phyloP scores from a whole-genome alignment of 1,284 basidiomycete species.

The Ceratobasidium sp. region DNA sequence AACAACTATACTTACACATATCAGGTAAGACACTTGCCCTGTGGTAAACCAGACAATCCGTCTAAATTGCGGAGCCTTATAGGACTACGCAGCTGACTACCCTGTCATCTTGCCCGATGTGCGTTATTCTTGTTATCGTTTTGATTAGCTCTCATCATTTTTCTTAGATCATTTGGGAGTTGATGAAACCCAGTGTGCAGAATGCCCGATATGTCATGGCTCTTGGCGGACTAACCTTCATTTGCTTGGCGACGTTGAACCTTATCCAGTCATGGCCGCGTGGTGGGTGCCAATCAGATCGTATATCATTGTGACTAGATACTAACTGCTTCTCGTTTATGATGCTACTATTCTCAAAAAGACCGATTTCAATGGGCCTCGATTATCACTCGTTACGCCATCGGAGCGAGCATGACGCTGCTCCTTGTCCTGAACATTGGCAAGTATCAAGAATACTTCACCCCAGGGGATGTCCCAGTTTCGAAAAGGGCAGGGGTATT shows the following conservation, averaged over 20 bases:
- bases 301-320: no score
- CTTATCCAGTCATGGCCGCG: constrained; percentile 41
- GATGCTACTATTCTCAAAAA: not conserved
- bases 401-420: constrained; percentile 33
- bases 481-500: not conserved
- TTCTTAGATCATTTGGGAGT: constrained; percentile 8
- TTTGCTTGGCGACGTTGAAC: constrained; percentile 37
- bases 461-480: not conserved
- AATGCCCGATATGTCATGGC: constrained; percentile 40
- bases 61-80: no score
- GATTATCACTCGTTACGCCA: constrained; percentile 30
- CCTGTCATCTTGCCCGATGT: no score
- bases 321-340: not conserved
- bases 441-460: constrained; percentile 21
- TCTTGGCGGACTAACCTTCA: constrained; percentile 33
- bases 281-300: not conserved
- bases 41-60: no score
- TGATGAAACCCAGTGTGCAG: constrained; percentile 24
- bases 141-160: not conserved
- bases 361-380: constrained; percentile 42
- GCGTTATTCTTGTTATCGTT: not conserved
- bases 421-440: constrained; percentile 29
- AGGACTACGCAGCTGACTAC: no score
- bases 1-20: constrained; percentile 14
- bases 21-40: not conserved